Base-by-base conservation (phyloP, 2,329 filamentous ascomycete genomes). In the Colletotrichum lupini region DNA sequence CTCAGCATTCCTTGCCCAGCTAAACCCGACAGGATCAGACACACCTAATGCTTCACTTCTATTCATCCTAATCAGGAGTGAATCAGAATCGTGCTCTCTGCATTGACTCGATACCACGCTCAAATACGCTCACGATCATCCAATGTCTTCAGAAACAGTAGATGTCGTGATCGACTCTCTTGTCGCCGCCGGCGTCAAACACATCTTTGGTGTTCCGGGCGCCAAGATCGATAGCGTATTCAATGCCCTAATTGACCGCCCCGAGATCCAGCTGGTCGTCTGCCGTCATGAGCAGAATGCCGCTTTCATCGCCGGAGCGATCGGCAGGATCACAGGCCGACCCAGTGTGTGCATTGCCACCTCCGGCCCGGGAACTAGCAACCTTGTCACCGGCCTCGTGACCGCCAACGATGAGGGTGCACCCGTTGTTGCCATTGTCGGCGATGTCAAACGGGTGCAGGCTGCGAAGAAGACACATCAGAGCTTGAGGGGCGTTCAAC, bases 221-320 rank as follows among this genome's bases (percentile, higher is more conserved):
- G 84, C 84, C 49, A 85, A 86, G 75, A 83, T 87, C 67, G 85
- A 87, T 78, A 82, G 84, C 52, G 80, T 87, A 56, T 87, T 87
- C 79, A 84, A 87, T 77, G 82, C 80, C 5, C 79, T 87, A 4
- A 71, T 79, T 62, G 85, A 87, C 77, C 85, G 86, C 67, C 82
- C 84, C 1, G 84, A 86, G 72, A 86, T 87, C 78, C 81, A 81
- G 70, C 80, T 87, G 19, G 79, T 87, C 28, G 83, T 87, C 14
- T 86, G 84, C 71, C 81, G 85, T 19, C 85, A 87, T 74, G 85
- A 87, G 76, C 85, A 87, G 69, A 87, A 87, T 76, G 85, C 85
- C 19, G 85, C 85, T 7, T 85, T 87, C 78, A 87, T 87, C 80
- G 85, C 85, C 24, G 84, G 84, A 2, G 85, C 84, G 0, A 79